phyloP scores from a whole-genome alignment of 768 basidiomycete genomes.

The Polyporus arcularius region DNA sequence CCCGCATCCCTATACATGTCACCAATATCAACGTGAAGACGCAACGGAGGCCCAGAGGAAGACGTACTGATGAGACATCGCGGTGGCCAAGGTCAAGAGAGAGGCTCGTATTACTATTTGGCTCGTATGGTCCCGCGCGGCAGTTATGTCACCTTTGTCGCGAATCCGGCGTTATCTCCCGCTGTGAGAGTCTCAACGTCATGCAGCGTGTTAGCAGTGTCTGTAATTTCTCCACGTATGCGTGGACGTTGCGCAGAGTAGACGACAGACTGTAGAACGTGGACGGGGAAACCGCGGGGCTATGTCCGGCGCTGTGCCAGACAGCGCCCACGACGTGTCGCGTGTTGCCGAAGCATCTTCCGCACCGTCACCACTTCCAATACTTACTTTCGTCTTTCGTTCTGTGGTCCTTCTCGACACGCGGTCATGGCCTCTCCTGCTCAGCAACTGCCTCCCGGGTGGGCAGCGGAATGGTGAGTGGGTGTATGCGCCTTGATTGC shows the following conservation, averaged over 20 bases:
- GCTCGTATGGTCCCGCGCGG: background rate
- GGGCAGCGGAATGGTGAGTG: constrained; percentile 88
- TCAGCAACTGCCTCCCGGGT: constrained; percentile 87
- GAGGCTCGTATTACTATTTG: too few species aligned
- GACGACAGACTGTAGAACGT: background rate
- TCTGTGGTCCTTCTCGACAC: background rate
- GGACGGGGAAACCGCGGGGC: background rate
- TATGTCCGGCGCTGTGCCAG: constrained; percentile 1
- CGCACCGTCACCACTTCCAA: constrained; percentile 14
- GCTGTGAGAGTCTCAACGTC: background rate
- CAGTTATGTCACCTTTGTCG: background rate
- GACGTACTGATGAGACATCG: background rate
- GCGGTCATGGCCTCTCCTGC: constrained; percentile 45
- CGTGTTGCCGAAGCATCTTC: constrained; percentile 18
- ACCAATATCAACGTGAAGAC: background rate
- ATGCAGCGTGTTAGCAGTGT: background rate
- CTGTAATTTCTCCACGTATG: constrained; percentile 11
- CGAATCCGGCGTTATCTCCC: background rate
- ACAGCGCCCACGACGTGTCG: constrained; percentile 24
- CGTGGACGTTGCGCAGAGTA: background rate
- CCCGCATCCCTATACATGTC: constrained; percentile 1
- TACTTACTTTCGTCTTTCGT: too few species aligned
- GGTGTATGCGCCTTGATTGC: background rate
- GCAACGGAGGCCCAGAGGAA: background rate
- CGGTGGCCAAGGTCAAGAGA: background rate